These are phyloP conservation scores for Erythrophleum fordii DNA, from an alignment of 306 rosid species.

Conservation along the genomic window DNA sequence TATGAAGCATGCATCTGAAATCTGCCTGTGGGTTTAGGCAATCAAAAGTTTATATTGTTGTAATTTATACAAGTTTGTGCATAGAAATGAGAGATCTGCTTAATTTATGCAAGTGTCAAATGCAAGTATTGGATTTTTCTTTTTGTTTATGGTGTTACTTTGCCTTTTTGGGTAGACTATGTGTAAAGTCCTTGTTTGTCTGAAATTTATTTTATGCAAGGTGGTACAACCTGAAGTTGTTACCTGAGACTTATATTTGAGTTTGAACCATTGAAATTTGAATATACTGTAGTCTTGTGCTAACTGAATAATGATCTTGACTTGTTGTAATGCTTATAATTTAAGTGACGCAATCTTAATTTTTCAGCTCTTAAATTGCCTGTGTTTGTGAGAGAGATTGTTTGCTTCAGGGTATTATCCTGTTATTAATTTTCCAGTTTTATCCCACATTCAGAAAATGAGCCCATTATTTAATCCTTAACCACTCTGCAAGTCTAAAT, in stretches of 20 bases:
- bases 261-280: constrained; percentile 4
- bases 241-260: neutral
- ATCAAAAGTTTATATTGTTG: neutral
- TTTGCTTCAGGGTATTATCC: constrained; percentile 12
- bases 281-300: neutral
- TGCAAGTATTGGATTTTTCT: constrained; percentile 17
- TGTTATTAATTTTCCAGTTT: neutral
- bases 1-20: neutral
- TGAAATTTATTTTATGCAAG: neutral
- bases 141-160: neutral
- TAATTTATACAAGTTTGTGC: neutral
- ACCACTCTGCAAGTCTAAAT: neutral
- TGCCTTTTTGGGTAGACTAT: neutral
- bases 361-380: neutral
- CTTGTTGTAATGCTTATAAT: neutral
- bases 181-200: neutral
- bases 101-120: neutral
- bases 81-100: neutral
- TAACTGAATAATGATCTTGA: neutral
- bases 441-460: neutral
- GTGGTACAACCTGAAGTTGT: neutral
- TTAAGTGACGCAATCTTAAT: neutral
- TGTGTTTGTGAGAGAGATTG: neutral
- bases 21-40: neutral
- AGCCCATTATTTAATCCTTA: neutral